These are phyloP conservation scores for Erythrophleum ivorense DNA, from an alignment of 331 rosid species.

Conservation along the genomic window DNA sequence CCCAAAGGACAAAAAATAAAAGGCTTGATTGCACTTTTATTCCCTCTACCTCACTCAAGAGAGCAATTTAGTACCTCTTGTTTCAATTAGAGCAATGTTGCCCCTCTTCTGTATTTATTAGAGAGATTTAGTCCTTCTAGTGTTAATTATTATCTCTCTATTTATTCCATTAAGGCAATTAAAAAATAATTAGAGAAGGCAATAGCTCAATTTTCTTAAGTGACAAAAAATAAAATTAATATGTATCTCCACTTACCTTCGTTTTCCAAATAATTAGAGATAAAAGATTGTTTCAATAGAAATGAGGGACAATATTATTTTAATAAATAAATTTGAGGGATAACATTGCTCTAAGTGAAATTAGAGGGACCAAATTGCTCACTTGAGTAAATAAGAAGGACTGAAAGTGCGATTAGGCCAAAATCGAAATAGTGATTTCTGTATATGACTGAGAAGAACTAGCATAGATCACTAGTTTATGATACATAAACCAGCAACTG, in stretches of 20 bases:
- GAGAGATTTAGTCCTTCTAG: background rate
- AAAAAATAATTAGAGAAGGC: background rate
- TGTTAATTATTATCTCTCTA: background rate
- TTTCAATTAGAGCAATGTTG: background rate
- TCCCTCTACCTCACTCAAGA: background rate
- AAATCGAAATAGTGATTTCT: background rate
- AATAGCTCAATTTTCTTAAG: background rate
- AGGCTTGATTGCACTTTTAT: background rate
- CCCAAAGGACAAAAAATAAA: background rate
- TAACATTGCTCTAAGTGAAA: background rate
- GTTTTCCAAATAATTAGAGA: too few species aligned
- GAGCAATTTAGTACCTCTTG: background rate
- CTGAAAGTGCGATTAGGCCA: background rate
- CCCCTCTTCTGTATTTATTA: background rate
- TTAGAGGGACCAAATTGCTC: background rate
- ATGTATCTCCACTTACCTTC: too few species aligned
- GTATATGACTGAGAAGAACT: conserved; percentile 1
- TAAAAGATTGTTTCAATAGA: background rate
- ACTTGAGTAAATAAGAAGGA: background rate
- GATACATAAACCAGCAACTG: background rate
- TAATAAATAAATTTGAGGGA: background rate
- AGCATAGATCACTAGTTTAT: background rate
- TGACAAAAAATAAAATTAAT: too few species aligned
- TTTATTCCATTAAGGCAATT: background rate
- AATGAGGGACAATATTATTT: background rate